Evolutionary conservation across 2,329 filamentous ascomycete species (phyloP).

Genomic region (Cylindrodendrum hubeiense): DNA sequence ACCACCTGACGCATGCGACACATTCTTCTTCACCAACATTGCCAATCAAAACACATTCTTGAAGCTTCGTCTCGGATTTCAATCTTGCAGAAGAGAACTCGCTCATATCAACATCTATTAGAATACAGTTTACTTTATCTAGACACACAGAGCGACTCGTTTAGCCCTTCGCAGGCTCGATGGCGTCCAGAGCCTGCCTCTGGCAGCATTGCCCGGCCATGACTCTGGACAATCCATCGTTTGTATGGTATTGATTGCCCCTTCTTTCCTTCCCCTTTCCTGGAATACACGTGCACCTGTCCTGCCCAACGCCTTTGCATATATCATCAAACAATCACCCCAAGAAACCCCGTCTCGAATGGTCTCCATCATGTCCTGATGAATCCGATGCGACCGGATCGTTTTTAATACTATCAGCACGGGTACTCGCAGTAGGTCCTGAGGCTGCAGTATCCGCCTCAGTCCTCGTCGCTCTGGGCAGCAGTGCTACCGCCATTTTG

Average conservation of each 20-base stretch:
- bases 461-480: slow-evolving; percentile 68
- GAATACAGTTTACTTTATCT: slow-evolving; percentile 54
- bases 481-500: slow-evolving; percentile 55
- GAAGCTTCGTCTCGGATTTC: no score
- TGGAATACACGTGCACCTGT: slow-evolving; percentile 42
- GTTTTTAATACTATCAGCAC: neutral
- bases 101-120: slow-evolving; percentile 54
- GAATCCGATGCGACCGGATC: slow-evolving; percentile 8
- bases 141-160: slow-evolving; percentile 44
- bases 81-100: neutral
- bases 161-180: slow-evolving; percentile 36
- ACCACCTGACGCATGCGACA: slow-evolving; percentile 10
- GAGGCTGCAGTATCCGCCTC: slow-evolving; percentile 29
- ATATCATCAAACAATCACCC: slow-evolving; percentile 47
- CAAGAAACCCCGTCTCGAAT: slow-evolving; percentile 31
- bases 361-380: slow-evolving; percentile 21
- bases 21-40: no score
- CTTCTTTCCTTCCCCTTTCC: slow-evolving; percentile 39
- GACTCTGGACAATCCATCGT: slow-evolving; percentile 33
- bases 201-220: slow-evolving; percentile 21
- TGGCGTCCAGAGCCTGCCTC: slow-evolving; percentile 26
- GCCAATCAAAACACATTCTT: no score
- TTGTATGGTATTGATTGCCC: slow-evolving; percentile 45
- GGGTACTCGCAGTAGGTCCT: slow-evolving; percentile 16
- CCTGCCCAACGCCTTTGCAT: slow-evolving; percentile 47